Base-by-base conservation (phyloP, 2,329 filamentous ascomycete genomes). In the Apiospora arundinis region DNA sequence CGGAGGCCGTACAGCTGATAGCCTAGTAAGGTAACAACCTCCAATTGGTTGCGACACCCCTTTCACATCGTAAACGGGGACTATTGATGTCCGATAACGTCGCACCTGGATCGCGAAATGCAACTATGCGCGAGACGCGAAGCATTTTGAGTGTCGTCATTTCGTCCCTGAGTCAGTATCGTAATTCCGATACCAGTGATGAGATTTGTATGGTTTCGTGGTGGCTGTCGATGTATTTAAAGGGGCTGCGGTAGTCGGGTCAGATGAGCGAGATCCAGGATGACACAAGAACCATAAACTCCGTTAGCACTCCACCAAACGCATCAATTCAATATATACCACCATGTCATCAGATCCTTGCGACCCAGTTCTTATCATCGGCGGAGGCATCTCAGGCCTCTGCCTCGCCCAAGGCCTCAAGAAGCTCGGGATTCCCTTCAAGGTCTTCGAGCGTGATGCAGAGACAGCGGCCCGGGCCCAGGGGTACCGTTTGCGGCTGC, bases 401-500 rank as follows among this genome's bases (percentile, higher is more conserved):
- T 76, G 75, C 32, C 76, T 83, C 2, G 80, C 81, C 4, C 80
- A 82, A 69, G 79, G 78, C n/a, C 77, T 82, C 6, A 75, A 75
- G 28, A 79, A 80, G 48, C 74, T 76, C 56, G 73, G 76, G 28
- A 79, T 82, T 44, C 77, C 81, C 5, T 82, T 82, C 72, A 76
- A 75, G 25, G 72, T 83, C 48, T 83, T 81, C 69, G 82, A 83
- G 70, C 76, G 77, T 69, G 80, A 82, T 69, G 73, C 74, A 11
- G 75, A 73, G 23, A 72, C 76, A 42, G 70, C 77, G 42, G 77
- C 78, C 40, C 65, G 71, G n/a, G 52, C 79, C 0, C 82, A 84
- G 73, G 83, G 82, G 2, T 84, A 83, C 71, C 78, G 83, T 23
- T 73, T 84, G 1, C 75, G 77, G 5, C 73, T 82, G 18, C 72